Percentiles rank a stretch among this genome's conserved stretches.
These are phyloP conservation scores for Prunus yedoensis DNA, from an alignment of 331 rosid species.

Conservation along the genomic window DNA sequence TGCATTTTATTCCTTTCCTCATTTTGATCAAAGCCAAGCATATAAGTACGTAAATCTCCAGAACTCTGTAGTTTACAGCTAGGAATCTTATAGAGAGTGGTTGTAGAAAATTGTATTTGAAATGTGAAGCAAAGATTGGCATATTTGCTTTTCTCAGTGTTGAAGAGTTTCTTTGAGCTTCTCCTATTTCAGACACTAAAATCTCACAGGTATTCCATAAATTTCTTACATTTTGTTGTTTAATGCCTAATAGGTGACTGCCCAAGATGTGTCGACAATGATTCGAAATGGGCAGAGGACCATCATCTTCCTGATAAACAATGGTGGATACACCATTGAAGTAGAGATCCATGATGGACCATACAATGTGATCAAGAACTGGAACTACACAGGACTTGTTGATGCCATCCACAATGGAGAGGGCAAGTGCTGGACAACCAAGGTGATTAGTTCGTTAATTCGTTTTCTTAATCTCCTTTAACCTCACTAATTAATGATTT, in stretches of 20 bases:
- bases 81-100: neutral
- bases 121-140: neutral
- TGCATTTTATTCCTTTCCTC: conserved; percentile 7
- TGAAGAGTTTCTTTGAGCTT: neutral
- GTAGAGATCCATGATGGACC: conserved; percentile 99
- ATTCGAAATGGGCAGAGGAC: conserved; percentile 60
- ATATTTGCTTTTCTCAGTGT: neutral
- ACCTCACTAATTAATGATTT: neutral
- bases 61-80: neutral
- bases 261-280: conserved; percentile 95
- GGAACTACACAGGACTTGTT: conserved; percentile 81
- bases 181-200: neutral
- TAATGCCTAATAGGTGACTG: conserved; percentile 61
- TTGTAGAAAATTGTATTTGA: neutral
- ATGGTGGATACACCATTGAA: conserved; percentile 93
- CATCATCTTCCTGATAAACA: conserved; percentile 89
- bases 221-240: neutral
- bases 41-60: too few relatives aligned
- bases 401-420: conserved; percentile 93
- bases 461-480: neutral
- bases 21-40: neutral
- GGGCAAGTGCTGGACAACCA: conserved; percentile 95
- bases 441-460: conserved; percentile 40
- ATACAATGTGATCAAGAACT: conserved; percentile 94
- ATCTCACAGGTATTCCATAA: neutral